A percentile compares a stretch with the other conserved stretches of the same genome.
Conservation (phyloP, 2,329 filamentous ascomycete genomes). For the Trichoderma afroharzianum region DNA sequence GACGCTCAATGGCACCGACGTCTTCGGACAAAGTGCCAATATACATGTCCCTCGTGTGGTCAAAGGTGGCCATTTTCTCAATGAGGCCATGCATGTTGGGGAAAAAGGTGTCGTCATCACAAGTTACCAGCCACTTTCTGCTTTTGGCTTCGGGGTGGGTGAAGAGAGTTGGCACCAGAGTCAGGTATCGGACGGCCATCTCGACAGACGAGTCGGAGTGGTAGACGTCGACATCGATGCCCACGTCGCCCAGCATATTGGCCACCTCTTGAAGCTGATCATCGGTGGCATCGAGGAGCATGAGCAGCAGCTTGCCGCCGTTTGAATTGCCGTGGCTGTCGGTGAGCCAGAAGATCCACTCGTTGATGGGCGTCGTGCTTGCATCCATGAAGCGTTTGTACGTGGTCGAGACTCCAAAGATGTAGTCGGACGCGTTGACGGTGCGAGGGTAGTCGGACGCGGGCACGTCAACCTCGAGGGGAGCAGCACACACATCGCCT, state of each 20-base stretch:
- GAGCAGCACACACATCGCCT: constrained; percentile 44
- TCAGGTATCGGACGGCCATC: constrained; percentile 58
- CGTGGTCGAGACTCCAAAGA: constrained; percentile 58
- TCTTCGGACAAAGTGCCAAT: constrained; percentile 61
- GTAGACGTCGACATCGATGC: constrained; percentile 56
- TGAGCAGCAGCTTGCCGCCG: constrained; percentile 52
- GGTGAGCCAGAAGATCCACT: constrained; percentile 60
- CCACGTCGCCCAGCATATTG: constrained; percentile 43
- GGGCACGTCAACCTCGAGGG: constrained; percentile 49
- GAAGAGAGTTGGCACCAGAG: constrained; percentile 52
- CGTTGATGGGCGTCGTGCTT: constrained; percentile 50
- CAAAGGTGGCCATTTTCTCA: constrained; percentile 48
- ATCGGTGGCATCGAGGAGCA: constrained; percentile 51
- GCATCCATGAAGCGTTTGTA: constrained; percentile 52
- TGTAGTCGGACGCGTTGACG: constrained; percentile 54
- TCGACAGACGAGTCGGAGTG: constrained; percentile 50
- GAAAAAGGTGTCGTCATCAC: constrained; percentile 65
- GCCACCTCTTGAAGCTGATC: constrained; percentile 49
- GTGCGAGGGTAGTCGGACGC: constrained; percentile 47
- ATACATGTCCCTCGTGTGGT: constrained; percentile 52
- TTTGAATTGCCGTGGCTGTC: constrained; percentile 54
- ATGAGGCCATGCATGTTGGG: constrained; percentile 54
- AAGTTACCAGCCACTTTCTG: constrained; percentile 59
- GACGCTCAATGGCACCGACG: constrained; percentile 54
- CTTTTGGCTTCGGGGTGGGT: constrained; percentile 44